Evolutionary conservation across 164 flowering plant species (phyloP).

Genomic region (Euptelea pleiosperma): DNA sequence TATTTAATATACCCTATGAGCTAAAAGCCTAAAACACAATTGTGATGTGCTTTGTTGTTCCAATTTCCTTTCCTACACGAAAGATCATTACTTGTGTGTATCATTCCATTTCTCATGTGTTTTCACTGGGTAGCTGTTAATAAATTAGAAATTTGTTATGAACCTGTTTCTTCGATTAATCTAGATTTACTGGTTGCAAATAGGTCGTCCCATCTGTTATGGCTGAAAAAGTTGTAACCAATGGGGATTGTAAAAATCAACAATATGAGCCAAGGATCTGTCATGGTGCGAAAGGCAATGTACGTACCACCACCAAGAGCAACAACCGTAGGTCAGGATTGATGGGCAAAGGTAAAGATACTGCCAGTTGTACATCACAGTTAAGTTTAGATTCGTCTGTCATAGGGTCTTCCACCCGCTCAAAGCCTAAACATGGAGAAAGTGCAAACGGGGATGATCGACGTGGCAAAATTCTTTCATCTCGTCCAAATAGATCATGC

Average conservation of each 20-base stretch:
- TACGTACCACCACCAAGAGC: constrained; percentile 3
- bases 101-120: not conserved
- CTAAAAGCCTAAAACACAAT: no score
- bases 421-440: constrained; percentile 12
- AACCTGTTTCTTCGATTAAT: not conserved
- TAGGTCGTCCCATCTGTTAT: constrained; percentile 15
- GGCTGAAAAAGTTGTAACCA: constrained; percentile 12
- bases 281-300: constrained; percentile 1
- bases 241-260: constrained; percentile 16
- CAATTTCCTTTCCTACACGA: no score
- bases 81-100: not conserved
- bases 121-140: not conserved
- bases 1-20: no score
- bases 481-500: constrained; percentile 28
- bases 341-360: constrained; percentile 21
- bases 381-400: constrained; percentile 29
- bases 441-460: constrained; percentile 5
- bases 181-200: not conserved
- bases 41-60: no score
- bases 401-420: constrained; percentile 7
- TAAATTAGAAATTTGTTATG: not conserved
- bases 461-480: constrained; percentile 8
- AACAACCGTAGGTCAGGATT: constrained; percentile 12
- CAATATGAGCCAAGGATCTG: constrained; percentile 11
- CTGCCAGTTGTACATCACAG: constrained; percentile 12